Conservation (phyloP, 441 rosid genomes). For the Syzygium syzygioides region DNA sequence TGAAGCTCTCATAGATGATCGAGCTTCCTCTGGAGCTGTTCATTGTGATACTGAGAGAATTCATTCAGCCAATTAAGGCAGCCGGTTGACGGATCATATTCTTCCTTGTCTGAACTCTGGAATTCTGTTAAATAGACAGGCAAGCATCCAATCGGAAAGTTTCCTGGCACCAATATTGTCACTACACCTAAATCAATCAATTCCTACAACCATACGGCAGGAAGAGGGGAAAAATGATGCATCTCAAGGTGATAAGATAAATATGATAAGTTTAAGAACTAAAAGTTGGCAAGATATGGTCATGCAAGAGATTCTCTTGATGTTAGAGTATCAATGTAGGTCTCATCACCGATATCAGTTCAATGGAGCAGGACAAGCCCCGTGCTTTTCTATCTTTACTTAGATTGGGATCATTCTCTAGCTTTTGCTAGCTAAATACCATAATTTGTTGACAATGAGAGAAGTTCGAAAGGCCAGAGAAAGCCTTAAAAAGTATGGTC, state of each 20-base stretch:
- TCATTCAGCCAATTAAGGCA: constrained; percentile 37
- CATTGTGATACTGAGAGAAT: constrained; percentile 28
- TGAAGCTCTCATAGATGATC: constrained; percentile 15
- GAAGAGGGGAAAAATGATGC: background rate
- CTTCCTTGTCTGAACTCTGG: constrained; percentile 6
- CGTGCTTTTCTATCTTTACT: background rate
- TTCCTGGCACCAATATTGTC: constrained; percentile 42
- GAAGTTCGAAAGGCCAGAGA: background rate
- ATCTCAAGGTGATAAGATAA: background rate
- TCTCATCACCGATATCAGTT: background rate
- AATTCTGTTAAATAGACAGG: constrained; percentile 17
- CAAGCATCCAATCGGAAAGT: constrained; percentile 35
- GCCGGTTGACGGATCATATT: constrained; percentile 30
- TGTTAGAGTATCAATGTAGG: background rate
- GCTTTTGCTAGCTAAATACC: background rate
- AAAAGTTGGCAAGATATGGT: background rate
- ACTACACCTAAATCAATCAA: constrained; percentile 34
- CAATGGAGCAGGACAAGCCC: background rate
- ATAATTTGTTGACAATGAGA: background rate
- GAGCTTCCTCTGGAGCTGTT: constrained; percentile 24
- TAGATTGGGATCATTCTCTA: background rate
- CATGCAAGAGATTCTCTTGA: background rate
- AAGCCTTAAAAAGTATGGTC: background rate
- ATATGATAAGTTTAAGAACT: background rate
- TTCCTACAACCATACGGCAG: constrained; percentile 20